Evolutionary conservation across 2,329 filamentous ascomycete genomes (phyloP).

Genomic region (Thelonectria olida): DNA sequence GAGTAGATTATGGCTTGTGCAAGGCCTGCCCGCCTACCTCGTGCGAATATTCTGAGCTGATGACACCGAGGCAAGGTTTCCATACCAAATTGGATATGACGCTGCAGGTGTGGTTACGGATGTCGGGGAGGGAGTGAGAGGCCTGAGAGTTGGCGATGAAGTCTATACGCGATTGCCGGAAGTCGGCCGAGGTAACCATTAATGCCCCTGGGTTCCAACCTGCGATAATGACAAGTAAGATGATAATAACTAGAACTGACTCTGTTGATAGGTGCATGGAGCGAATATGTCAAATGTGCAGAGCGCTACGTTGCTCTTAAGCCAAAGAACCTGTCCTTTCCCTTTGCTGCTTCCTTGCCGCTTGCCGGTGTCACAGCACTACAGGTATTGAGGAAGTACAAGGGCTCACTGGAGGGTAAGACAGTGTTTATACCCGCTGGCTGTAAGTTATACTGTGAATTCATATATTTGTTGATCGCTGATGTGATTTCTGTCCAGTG

Average conservation of each 20-base stretch:
- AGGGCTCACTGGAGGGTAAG: constrained; percentile 51
- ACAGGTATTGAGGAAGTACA: constrained; percentile 47
- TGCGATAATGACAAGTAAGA: background rate
- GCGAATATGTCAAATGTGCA: constrained; percentile 47
- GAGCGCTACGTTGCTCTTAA: constrained; percentile 48
- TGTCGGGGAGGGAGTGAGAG: constrained; percentile 44
- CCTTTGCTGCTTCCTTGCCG: constrained; percentile 54
- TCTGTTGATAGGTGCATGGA: constrained; percentile 43
- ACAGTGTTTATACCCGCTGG: constrained; percentile 40
- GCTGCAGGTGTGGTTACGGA: constrained; percentile 49
- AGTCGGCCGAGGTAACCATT: constrained; percentile 24
- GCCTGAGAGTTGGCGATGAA: constrained; percentile 44
- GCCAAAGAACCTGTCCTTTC: constrained; percentile 51
- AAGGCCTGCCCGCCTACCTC: background rate
- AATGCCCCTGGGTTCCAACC: background rate
- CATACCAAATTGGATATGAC: constrained; percentile 55
- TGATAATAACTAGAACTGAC: background rate
- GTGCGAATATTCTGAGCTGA: background rate
- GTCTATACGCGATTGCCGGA: constrained; percentile 37
- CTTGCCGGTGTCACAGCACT: constrained; percentile 53
- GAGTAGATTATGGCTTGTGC: constrained; percentile 9
- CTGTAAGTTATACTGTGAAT: constrained; percentile 22
- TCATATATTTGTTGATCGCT: background rate
- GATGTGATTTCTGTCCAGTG: constrained; percentile 14
- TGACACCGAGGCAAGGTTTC: constrained; percentile 41